phyloP scores from a whole-genome alignment of 805 yeast species.

The Wickerhamia fluorescens region DNA sequence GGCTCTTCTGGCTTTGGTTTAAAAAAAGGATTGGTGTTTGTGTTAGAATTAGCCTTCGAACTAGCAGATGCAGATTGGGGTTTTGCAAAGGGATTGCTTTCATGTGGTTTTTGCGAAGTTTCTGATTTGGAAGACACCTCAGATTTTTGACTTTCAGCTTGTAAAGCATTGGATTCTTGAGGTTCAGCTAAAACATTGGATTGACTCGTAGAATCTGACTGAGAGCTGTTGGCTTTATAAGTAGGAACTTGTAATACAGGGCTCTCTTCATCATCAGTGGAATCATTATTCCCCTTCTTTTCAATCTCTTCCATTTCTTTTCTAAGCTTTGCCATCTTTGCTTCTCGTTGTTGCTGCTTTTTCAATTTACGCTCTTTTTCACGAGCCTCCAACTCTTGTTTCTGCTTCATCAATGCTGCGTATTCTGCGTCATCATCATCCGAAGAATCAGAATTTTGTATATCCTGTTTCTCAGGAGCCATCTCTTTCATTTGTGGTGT shows the following conservation, averaged over 20 bases:
- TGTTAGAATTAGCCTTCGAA: slow-evolving; percentile 7
- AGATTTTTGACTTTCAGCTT: not conserved
- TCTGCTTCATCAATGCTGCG: slow-evolving; percentile 40
- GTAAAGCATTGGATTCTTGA: slow-evolving; percentile 5
- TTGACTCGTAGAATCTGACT: slow-evolving; percentile 1
- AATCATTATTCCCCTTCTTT: slow-evolving; percentile 18
- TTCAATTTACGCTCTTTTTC: slow-evolving; percentile 38
- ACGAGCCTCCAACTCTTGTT: slow-evolving; percentile 37
- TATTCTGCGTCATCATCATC: slow-evolving; percentile 41
- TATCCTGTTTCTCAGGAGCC: slow-evolving; percentile 6
- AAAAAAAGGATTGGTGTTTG: slow-evolving; percentile 51
- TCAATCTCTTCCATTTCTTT: slow-evolving; percentile 52
- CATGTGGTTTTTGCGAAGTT: slow-evolving; percentile 16
- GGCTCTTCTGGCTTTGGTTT: slow-evolving; percentile 31
- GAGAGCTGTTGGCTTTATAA: slow-evolving; percentile 9
- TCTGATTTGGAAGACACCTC: not conserved
- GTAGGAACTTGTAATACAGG: slow-evolving; percentile 16
- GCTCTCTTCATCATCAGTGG: slow-evolving; percentile 28
- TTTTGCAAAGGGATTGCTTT: slow-evolving; percentile 47
- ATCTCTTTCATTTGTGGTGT: too few species aligned
- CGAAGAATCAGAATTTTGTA: slow-evolving; percentile 11
- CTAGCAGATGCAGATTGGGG: slow-evolving; percentile 6
- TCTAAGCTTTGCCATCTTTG: slow-evolving; percentile 48
- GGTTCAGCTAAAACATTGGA: slow-evolving; percentile 2
- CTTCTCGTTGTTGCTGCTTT: slow-evolving; percentile 54